Base-by-base conservation (phyloP, 2,329 filamentous ascomycete species). In the Diaporthe sp. region DNA sequence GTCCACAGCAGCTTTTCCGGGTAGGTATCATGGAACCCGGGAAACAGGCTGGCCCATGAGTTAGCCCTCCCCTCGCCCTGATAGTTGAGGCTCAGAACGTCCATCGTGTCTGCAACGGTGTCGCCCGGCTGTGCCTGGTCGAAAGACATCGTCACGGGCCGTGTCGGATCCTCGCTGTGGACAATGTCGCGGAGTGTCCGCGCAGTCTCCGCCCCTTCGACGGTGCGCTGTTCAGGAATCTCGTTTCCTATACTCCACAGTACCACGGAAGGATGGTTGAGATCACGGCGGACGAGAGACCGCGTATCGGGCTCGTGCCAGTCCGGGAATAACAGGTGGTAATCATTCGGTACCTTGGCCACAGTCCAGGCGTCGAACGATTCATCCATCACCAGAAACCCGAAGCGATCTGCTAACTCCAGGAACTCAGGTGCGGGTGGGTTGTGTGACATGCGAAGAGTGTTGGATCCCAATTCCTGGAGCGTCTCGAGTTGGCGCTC, bases 181-280 rank as follows among this genome's bases (percentile, higher is more conserved):
- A 86, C 79, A 10, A 90, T 87, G 28, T 83, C 82, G n/a, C 83
- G 82, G 4, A 90, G 83, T 25, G 67, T 60, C 44, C 80, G 78
- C 22, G 83, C 84, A 0, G 83, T 79, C 0, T 79, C 77, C 6
- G 80, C 82, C 12, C 84, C 83, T 3, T 80, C 76, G 55, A 80
- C 76, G 53, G 81, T 80, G 9, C 79, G 77, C 80, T 90, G 88
- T 78, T 90, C 88, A 1, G 82, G 78, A 2, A 90, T 84, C 79
- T 90, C 89, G 79, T 91, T 90, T 8, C 89, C 89, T 72, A 87
- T 84, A 76, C 87, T 88, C 89, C 89, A 90, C 2, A 84, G 83
- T 44, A 89, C 82, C 34, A 90, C 82, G 1, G 89, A 90, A 2
- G 89, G 85, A 78, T 90, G 88, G 78, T 90, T 90, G n/a, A 88